Percentiles rank a stretch among this genome's conserved stretches.
Conservation (phyloP, 2,329 filamentous ascomycete genomes). For the Ophiostoma australiae region DNA sequence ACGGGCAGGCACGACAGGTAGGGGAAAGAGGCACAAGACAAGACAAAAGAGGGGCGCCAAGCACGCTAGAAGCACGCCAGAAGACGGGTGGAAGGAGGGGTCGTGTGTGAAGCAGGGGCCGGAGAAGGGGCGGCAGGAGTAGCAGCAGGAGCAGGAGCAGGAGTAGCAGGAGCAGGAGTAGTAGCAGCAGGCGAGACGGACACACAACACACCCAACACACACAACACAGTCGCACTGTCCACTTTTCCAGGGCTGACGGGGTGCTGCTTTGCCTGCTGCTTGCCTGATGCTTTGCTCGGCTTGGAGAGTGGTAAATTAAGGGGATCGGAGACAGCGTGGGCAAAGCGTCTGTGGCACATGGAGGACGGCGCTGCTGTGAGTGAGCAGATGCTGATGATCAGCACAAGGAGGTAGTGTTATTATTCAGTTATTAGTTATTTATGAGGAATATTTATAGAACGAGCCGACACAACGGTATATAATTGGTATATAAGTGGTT, state of each 20-base stretch:
- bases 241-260: slow-evolving; percentile 24
- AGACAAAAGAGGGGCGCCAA: slow-evolving; percentile 15
- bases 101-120: not conserved
- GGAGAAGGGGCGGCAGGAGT: not conserved
- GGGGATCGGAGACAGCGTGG: not conserved
- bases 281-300: no score
- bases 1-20: not conserved
- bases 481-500: no score
- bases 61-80: slow-evolving; percentile 23
- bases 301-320: not conserved
- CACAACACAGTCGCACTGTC: slow-evolving; percentile 10
- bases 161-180: no score
- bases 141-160: not conserved
- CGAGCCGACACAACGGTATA: no score
- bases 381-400: not conserved
- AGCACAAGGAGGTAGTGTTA: not conserved
- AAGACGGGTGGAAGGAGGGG: slow-evolving; percentile 20
- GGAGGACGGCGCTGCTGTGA: not conserved
- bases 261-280: no score
- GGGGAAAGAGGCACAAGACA: not conserved
- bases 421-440: no score
- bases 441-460: no score
- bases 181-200: not conserved
- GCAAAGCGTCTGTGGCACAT: not conserved
- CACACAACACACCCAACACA: not conserved